phyloP scores from a whole-genome alignment of 2,329 filamentous ascomycete species.

The Penicillium sp. region DNA sequence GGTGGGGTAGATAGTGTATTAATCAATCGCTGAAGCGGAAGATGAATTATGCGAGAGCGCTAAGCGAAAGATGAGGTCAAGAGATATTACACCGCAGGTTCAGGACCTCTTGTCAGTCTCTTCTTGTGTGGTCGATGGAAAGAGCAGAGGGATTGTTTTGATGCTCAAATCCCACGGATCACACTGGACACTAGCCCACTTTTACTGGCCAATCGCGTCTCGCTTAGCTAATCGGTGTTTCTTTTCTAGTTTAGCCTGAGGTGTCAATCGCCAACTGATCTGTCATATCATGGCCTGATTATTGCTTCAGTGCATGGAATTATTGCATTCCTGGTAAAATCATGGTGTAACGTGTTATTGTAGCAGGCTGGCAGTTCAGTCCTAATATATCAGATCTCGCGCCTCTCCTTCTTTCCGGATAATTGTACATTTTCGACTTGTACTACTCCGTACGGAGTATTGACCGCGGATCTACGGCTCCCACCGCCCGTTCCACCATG shows the following conservation, averaged over 20 bases:
- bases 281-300: background rate
- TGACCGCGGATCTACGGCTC: background rate
- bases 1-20: constrained; percentile 33
- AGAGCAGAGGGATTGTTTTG: constrained; percentile 69
- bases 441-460: background rate
- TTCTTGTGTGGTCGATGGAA: constrained; percentile 24
- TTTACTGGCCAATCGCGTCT: constrained; percentile 34
- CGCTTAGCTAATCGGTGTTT: constrained; percentile 47
- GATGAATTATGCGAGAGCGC: constrained; percentile 3
- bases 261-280: background rate
- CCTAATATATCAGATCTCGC: background rate
- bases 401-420: too few species aligned
- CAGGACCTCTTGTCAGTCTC: constrained; percentile 16
- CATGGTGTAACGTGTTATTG: background rate
- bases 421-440: background rate
- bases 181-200: constrained; percentile 18
- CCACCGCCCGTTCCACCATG: background rate
- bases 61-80: constrained; percentile 2
- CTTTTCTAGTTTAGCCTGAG: constrained; percentile 13
- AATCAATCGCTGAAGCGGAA: constrained; percentile 8
- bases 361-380: background rate
- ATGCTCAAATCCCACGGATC: constrained; percentile 38
- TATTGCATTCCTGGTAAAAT: background rate
- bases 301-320: background rate
- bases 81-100: constrained; percentile 9